These are phyloP conservation scores for Linnemannia exigua DNA, from an alignment of 192 early-diverging fungal genomes.

Conservation along the genomic window DNA sequence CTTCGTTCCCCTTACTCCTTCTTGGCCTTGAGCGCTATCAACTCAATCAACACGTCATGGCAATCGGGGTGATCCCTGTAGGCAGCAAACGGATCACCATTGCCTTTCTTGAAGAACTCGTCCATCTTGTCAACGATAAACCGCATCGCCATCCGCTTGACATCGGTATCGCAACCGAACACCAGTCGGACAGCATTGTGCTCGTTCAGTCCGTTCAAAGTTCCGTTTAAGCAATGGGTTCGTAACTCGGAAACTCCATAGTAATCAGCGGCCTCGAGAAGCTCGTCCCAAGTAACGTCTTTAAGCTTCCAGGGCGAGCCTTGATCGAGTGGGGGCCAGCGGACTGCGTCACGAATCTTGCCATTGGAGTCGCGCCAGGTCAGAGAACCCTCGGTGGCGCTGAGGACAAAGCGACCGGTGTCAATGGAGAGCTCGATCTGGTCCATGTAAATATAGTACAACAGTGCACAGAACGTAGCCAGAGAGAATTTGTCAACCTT, in stretches of 20 bases:
- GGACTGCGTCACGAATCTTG: neutral
- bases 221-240: neutral
- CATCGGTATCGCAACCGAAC: neutral
- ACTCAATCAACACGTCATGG: constrained; percentile 11
- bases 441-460: constrained; percentile 18
- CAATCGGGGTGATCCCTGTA: too few relatives aligned
- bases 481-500: neutral
- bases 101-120: neutral
- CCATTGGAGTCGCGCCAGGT: neutral
- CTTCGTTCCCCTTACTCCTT: too few relatives aligned
- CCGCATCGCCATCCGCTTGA: constrained; percentile 7
- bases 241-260: constrained; percentile 16
- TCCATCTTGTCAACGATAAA: constrained; percentile 16
- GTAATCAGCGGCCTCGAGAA: constrained; percentile 3
- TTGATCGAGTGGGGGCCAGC: neutral
- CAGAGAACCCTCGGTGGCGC: neutral
- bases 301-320: constrained; percentile 12
- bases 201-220: neutral
- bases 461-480: constrained; percentile 13
- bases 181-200: neutral
- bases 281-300: constrained; percentile 14
- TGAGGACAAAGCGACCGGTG: neutral
- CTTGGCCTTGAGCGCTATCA: constrained; percentile 8
- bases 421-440: constrained; percentile 11
- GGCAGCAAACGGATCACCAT: too few relatives aligned